phyloP scores from a whole-genome alignment of 768 basidiomycete genomes.

The Pisolithus microcarpus region DNA sequence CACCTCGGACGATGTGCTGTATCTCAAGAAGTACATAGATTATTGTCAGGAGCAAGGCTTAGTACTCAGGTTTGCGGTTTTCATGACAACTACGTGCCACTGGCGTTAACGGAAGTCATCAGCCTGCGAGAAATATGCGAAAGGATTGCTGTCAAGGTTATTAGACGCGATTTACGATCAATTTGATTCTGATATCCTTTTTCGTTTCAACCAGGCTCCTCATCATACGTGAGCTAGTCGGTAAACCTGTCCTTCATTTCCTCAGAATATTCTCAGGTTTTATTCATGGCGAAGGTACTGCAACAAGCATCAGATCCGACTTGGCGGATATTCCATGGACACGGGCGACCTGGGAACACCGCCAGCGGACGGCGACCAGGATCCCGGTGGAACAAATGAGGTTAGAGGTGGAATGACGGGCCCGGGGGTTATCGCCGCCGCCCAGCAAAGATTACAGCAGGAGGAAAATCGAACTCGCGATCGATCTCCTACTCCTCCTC shows the following conservation, averaged over 20 bases:
- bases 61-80: constrained; percentile 54
- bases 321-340: constrained; percentile 79
- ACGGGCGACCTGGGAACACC: constrained; percentile 43
- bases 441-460: constrained; percentile 34
- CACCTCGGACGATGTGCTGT: constrained; percentile 74
- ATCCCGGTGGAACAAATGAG: constrained; percentile 35
- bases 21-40: constrained; percentile 83
- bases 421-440: constrained; percentile 40
- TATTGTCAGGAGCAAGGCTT: constrained; percentile 86
- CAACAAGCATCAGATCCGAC: constrained; percentile 88
- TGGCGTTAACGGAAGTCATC: constrained; percentile 21
- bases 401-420: constrained; percentile 28
- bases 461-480: constrained; percentile 38
- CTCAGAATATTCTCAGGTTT: constrained; percentile 42
- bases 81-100: not conserved
- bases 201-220: constrained; percentile 48
- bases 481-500: constrained; percentile 75
- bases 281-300: constrained; percentile 90
- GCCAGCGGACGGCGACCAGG: constrained; percentile 36
- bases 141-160: constrained; percentile 73
- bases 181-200: constrained; percentile 1
- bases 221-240: constrained; percentile 67
- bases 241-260: not conserved
- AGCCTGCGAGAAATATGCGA: constrained; percentile 78
- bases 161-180: constrained; percentile 8